These are phyloP conservation scores for Wickerhamomyces canadensis DNA, from an alignment of 805 yeast genomes.

Conservation along the genomic window DNA sequence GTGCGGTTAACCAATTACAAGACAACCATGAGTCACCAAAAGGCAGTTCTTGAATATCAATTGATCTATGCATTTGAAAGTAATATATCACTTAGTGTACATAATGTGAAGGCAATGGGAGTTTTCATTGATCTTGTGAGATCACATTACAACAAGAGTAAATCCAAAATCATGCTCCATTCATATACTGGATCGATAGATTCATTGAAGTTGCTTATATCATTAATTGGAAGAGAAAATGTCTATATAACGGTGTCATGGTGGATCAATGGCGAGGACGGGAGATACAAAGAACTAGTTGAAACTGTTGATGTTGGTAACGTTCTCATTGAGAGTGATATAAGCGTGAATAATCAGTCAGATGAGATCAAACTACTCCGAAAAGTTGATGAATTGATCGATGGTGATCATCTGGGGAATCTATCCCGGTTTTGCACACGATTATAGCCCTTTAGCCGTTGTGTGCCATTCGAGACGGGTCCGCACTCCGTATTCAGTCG, in stretches of 20 bases:
- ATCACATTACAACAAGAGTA: conserved; percentile 9
- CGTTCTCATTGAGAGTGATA: conserved; percentile 20
- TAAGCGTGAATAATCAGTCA: conserved; percentile 10
- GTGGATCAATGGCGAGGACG: conserved; percentile 7
- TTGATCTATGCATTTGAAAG: conserved; percentile 47
- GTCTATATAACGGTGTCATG: conserved; percentile 12
- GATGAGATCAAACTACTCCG: conserved; percentile 3
- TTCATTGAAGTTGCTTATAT: conserved; percentile 46
- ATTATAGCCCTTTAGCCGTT: too few relatives aligned
- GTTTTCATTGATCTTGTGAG: conserved; percentile 41
- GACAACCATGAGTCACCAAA: conserved; percentile 66
- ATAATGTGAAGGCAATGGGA: conserved; percentile 81
- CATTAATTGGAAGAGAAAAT: conserved; percentile 8
- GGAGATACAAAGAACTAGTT: conserved; percentile 3
- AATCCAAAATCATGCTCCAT: conserved; percentile 58
- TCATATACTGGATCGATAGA: conserved; percentile 84
- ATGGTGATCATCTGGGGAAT: not conserved
- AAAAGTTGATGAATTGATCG: not conserved
- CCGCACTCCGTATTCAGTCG: too few relatives aligned
- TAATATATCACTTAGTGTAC: conserved; percentile 60
- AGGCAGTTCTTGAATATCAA: conserved; percentile 41
- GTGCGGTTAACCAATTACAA: conserved; percentile 40
- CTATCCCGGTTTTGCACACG: not conserved
- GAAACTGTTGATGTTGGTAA: not conserved
- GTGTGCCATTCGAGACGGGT: too few relatives aligned